Evolutionary conservation across 495 filamentous ascomycete species (phyloP).

Genomic region (Chaetomidium leptoderma): DNA sequence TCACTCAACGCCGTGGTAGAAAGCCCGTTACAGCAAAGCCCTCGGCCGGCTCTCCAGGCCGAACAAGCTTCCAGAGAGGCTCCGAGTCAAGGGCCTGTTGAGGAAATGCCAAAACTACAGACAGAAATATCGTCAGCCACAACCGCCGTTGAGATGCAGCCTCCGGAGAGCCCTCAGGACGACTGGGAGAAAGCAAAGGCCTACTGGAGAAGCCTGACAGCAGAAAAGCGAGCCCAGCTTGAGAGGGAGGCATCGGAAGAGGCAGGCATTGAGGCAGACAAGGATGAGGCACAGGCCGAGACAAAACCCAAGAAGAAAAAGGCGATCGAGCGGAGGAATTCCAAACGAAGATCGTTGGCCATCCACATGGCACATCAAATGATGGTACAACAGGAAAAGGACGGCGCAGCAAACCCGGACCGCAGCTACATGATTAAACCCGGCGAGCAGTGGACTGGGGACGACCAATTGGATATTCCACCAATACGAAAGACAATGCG

Average conservation of each 20-base stretch:
- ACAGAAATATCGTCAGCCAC: slow-evolving; percentile 15
- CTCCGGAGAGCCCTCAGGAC: slow-evolving; percentile 27
- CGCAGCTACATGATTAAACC: slow-evolving; percentile 41
- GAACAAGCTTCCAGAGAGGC: not conserved
- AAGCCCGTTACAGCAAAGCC: slow-evolving; percentile 38
- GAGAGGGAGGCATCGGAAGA: slow-evolving; percentile 52
- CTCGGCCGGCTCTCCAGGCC: not conserved
- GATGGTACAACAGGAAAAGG: slow-evolving; percentile 20
- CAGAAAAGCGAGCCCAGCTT: slow-evolving; percentile 52
- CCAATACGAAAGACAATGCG: slow-evolving; percentile 29
- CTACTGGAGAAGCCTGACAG: slow-evolving; percentile 60
- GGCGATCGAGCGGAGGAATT: slow-evolving; percentile 27
- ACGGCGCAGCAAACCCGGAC: slow-evolving; percentile 22
- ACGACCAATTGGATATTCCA: slow-evolving; percentile 9
- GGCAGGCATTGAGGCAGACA: slow-evolving; percentile 43
- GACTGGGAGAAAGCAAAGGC: slow-evolving; percentile 61
- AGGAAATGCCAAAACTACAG: slow-evolving; percentile 7
- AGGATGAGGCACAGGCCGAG: slow-evolving; percentile 35
- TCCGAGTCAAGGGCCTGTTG: not conserved
- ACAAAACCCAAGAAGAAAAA: slow-evolving; percentile 42
- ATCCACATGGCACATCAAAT: slow-evolving; percentile 29
- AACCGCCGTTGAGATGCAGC: slow-evolving; percentile 19
- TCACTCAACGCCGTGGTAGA: slow-evolving; percentile 83
- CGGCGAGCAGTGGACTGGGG: slow-evolving; percentile 36
- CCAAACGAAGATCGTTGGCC: slow-evolving; percentile 30